phyloP scores from a whole-genome alignment of 306 rosid genomes.

The Cyamopsis tetragonoloba region DNA sequence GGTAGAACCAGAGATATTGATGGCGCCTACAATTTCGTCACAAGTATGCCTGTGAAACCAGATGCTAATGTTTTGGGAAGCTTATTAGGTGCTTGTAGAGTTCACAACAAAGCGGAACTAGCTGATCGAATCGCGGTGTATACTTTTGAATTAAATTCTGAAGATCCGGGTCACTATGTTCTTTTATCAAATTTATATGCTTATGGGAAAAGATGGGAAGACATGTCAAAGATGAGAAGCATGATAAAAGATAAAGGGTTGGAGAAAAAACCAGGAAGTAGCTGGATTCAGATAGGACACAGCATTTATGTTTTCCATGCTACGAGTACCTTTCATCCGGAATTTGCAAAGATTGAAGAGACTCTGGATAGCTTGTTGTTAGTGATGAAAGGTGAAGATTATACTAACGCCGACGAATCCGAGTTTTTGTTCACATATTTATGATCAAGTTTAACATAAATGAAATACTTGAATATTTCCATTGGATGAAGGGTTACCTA shows the following conservation, averaged over 20 bases:
- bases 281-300: conserved; percentile 44
- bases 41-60: conserved; percentile 30
- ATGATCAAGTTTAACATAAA: not conserved
- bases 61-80: conserved; percentile 46
- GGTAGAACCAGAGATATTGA: conserved; percentile 41
- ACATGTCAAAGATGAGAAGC: conserved; percentile 42
- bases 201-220: conserved; percentile 36
- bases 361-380: conserved; percentile 33
- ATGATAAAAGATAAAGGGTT: conserved; percentile 39
- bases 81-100: conserved; percentile 40
- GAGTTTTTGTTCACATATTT: conserved; percentile 7
- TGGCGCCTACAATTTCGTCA: conserved; percentile 38
- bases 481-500: not conserved
- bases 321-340: conserved; percentile 29
- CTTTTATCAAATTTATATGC: conserved; percentile 46
- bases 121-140: conserved; percentile 29
- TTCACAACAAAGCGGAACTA: conserved; percentile 42
- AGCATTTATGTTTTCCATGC: conserved; percentile 29
- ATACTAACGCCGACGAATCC: not conserved
- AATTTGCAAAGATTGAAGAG: conserved; percentile 29
- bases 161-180: conserved; percentile 33
- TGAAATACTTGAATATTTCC: conserved; percentile 2
- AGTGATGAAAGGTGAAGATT: conserved; percentile 32
- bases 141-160: conserved; percentile 21
- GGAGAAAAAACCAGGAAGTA: conserved; percentile 43